These are phyloP conservation scores for Durio zibethinus DNA, from an alignment of 345 rosid genomes.

Conservation along the genomic window DNA sequence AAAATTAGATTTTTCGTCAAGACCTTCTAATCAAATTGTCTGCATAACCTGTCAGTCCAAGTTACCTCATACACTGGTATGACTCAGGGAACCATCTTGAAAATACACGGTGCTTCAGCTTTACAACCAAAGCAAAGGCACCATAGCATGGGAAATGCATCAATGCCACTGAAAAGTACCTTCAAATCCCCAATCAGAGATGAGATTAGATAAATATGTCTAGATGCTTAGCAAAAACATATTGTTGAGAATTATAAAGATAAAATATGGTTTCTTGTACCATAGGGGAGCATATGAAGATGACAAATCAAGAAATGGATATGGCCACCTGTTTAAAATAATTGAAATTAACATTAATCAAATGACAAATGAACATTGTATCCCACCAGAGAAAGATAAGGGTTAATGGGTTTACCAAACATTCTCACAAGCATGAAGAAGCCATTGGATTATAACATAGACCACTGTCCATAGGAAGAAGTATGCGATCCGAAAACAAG, in stretches of 20 bases:
- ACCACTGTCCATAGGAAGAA: slow-evolving; percentile 78
- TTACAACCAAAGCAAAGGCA: slow-evolving; percentile 51
- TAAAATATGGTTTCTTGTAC: slow-evolving; percentile 32
- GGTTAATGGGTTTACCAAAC: slow-evolving; percentile 46
- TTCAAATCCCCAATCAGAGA: slow-evolving; percentile 25
- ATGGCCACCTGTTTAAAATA: slow-evolving; percentile 81
- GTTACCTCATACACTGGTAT: slow-evolving; percentile 43
- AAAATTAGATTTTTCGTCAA: background rate
- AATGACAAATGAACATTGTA: background rate
- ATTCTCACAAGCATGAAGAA: slow-evolving; percentile 61
- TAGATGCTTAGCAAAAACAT: background rate
- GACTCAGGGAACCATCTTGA: slow-evolving; percentile 73
- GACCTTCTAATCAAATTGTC: background rate
- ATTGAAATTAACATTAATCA: background rate
- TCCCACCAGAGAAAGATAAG: background rate
- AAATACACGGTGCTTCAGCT: slow-evolving; percentile 60
- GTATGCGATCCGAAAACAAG: slow-evolving; percentile 84
- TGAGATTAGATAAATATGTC: background rate
- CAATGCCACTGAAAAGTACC: slow-evolving; percentile 82
- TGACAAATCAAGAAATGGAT: slow-evolving; percentile 90
- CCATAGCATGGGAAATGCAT: slow-evolving; percentile 93
- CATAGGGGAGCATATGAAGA: slow-evolving; percentile 83
- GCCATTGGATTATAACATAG: slow-evolving; percentile 88
- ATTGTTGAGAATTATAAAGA: background rate
- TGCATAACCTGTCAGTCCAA: background rate